Evolutionary conservation across 1,284 basidiomycete genomes (phyloP), one percentile per base, ranked within the genome.

Genomic region (Kalmanozyma brasiliensis): DNA sequence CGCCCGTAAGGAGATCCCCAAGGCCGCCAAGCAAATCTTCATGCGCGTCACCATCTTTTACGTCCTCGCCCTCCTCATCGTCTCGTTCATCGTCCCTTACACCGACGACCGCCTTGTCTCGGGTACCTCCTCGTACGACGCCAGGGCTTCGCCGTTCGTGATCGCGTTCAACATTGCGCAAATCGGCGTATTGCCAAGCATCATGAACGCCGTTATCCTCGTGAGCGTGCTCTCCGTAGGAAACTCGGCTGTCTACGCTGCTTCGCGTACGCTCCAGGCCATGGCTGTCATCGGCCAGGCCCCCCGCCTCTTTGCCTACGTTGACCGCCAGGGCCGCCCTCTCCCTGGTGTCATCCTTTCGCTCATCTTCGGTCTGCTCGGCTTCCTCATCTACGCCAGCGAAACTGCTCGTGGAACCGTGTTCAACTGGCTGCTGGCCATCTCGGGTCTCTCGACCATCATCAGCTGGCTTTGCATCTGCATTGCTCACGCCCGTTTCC

Each of bases 71-170:
- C 86, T 93, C 40, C 80, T 84, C 56, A 81, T 86, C 63, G 83
- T 86, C 55, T 90, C 92, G 55, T 88, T 86, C 32, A 79, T 85
- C 40, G 81, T 86, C 35, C 84, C 84, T 6, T 84, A 62, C 57
- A 59, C 74, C 53, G 41, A 72, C 71, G 9, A 62, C 11, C 60
- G 64, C 58, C 70, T 82, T 42, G 47, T 42, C 11, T 51, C 69
- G 34, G 79, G 76, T 41, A 62, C 83, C 9, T 7, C 7, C 26
- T 29, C 26, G 6, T 74, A 79, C 34, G 83, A 84, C 49, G 84
- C 85, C 23, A 73, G 45, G 60, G 82, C 56, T 73, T 85, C 84
- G 2, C 86, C 86, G 7, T 86, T 87, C 76, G 85, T 86, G 63
- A 83, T 86, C 48, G 82, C 84, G 34, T 79, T 85, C 49, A 71